A percentile compares a stretch with the other conserved stretches of the same genome.
phyloP scores from a whole-genome alignment of 225 moss, liverwort and hornwort genomes.

The Asterella californica region DNA sequence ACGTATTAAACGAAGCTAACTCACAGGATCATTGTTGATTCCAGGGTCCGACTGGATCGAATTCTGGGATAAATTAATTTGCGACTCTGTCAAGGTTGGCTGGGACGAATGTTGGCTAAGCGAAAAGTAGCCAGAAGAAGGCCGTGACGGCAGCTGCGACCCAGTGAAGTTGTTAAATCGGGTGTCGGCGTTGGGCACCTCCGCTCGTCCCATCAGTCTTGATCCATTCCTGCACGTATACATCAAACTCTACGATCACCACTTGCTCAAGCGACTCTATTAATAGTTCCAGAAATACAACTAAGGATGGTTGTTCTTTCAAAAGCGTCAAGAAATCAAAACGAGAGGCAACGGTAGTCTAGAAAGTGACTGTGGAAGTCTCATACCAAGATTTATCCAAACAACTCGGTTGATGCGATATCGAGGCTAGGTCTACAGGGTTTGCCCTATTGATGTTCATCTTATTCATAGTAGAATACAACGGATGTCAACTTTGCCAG shows the following conservation, averaged over 20 bases:
- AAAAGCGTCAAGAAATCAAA: neutral
- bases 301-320: neutral
- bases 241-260: neutral
- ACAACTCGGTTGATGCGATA: slow-evolving; percentile 4
- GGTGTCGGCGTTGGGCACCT: slow-evolving; percentile 16
- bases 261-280: neutral
- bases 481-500: neutral
- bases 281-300: neutral
- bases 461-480: slow-evolving; percentile 20
- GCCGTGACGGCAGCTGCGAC: slow-evolving; percentile 15
- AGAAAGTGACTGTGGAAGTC: neutral
- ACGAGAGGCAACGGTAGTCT: neutral
- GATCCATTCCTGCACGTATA: slow-evolving; percentile 23
- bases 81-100: slow-evolving; percentile 21
- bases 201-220: slow-evolving; percentile 2
- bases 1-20: neutral
- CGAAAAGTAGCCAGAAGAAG: slow-evolving; percentile 23
- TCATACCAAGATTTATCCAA: slow-evolving; percentile 12
- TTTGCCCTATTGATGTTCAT: slow-evolving; percentile 27
- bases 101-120: slow-evolving; percentile 40
- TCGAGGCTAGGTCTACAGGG: slow-evolving; percentile 20
- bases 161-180: slow-evolving; percentile 13
- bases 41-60: slow-evolving; percentile 27
- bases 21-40: slow-evolving; percentile 12
- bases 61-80: slow-evolving; percentile 32